phyloP scores from a whole-genome alignment of 2,329 filamentous ascomycete genomes.

The Diplodia corticola region DNA sequence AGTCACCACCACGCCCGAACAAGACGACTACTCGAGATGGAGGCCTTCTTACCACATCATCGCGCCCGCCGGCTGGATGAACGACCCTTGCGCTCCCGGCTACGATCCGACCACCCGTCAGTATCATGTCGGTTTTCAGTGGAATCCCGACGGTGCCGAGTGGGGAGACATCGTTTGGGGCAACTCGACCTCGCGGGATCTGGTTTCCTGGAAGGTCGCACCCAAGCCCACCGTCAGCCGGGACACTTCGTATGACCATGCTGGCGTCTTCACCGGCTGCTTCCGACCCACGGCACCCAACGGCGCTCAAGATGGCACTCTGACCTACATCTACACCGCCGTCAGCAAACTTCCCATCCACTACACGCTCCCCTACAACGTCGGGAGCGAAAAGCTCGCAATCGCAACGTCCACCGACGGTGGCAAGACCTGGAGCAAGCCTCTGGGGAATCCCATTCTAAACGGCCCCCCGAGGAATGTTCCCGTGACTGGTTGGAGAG shows the following conservation, averaged over 20 bases:
- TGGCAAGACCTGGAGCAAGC: constrained; percentile 41
- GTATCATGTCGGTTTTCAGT: constrained; percentile 48
- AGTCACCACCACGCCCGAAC: neutral
- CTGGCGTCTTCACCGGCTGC: constrained; percentile 48
- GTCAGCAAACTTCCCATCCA: constrained; percentile 44
- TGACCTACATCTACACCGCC: constrained; percentile 46
- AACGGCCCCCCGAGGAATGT: constrained; percentile 36
- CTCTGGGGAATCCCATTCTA: constrained; percentile 42
- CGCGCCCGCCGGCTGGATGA: constrained; percentile 45
- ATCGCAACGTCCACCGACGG: constrained; percentile 42
- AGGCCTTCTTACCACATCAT: constrained; percentile 38
- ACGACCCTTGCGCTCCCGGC: constrained; percentile 46
- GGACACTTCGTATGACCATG: constrained; percentile 39
- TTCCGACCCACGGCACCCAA: constrained; percentile 29
- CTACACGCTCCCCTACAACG: constrained; percentile 41
- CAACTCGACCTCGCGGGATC: constrained; percentile 40
- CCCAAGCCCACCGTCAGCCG: constrained; percentile 32
- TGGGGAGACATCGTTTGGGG: constrained; percentile 49
- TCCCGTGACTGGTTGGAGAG: constrained; percentile 45
- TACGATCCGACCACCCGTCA: constrained; percentile 42
- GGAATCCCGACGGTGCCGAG: constrained; percentile 44
- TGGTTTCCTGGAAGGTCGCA: constrained; percentile 40
- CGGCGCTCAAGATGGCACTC: constrained; percentile 30
- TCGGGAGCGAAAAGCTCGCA: constrained; percentile 41
- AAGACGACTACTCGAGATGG: constrained; percentile 2